phyloP scores from a whole-genome alignment of 257 asterid genomes.

The Solanum habrochaites region DNA sequence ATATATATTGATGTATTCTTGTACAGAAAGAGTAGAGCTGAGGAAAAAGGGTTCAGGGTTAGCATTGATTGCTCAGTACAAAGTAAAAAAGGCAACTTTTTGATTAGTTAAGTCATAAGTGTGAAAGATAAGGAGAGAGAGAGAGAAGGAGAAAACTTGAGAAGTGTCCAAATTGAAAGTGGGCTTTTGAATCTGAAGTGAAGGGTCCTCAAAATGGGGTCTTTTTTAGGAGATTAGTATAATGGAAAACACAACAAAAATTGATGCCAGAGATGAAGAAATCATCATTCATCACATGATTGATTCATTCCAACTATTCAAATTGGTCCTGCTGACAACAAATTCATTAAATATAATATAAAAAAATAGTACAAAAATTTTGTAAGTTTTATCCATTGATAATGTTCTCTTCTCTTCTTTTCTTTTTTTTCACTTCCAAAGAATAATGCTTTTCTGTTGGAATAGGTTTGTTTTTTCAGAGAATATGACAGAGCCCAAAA shows the following conservation, averaged over 20 bases:
- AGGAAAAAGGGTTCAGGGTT: slow-evolving; percentile 20
- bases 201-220: slow-evolving; percentile 17
- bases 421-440: not conserved
- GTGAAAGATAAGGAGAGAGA: not conserved
- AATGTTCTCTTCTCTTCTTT: not conserved
- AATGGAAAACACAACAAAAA: not conserved
- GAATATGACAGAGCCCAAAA: not conserved
- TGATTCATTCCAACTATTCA: slow-evolving; percentile 10
- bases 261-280: slow-evolving; percentile 15
- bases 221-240: slow-evolving; percentile 1
- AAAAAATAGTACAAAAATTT: not conserved
- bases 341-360: not conserved
- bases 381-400: not conserved
- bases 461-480: not conserved
- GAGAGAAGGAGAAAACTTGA: not conserved
- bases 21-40: slow-evolving; percentile 16
- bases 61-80: slow-evolving; percentile 32
- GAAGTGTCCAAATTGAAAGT: slow-evolving; percentile 22
- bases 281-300: slow-evolving; percentile 21
- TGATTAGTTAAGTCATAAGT: slow-evolving; percentile 1
- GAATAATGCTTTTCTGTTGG: not conserved
- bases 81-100: slow-evolving; percentile 19
- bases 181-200: slow-evolving; percentile 28
- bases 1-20: not conserved
- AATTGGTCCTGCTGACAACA: not conserved